Base-by-base conservation (phyloP, 306 rosid genomes). In the Canavalia gladiata region DNA sequence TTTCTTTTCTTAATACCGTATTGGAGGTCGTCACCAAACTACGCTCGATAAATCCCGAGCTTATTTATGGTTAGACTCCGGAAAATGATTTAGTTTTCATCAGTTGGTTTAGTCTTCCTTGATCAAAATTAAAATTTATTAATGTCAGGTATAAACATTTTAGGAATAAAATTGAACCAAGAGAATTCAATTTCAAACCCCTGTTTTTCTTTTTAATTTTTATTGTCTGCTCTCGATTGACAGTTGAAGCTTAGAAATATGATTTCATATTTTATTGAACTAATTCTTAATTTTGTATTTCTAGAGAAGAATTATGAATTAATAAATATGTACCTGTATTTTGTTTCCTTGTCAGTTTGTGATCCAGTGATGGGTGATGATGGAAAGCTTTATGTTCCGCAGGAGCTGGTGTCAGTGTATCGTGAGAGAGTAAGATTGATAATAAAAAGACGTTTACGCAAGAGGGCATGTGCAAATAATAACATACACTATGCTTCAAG, bases 301-400 rank as follows among this genome's bases (percentile, higher is more conserved):
- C 57, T 65, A 39, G 30, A 57, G 28, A 54, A 9, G 30, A 49
- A 39, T 46, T 59, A 28, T 59, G 25, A 18, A 18, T 18, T 13
- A n/a, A 63, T 57, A 55, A n/a, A 58, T 71, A 5, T 35, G 42
- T 68, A 37, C 68, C 57, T 82, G 50, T 42, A 46, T 76, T 76
- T 74, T 86, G 35, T 77, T 34, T 78, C 66, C 39, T 72, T 84
- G 80, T 68, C 75, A 94, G 98, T 94, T 28, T 94, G 98, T 85
- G 98, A 94, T 92, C 98, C 96, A 55, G 98, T 94, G 84, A 69
- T 92, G 97, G 98, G 98, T 70, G 98, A 92, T 78, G 96, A 90
- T 86, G 98, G 97, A 75, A 94, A 89, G 87, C 90, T 94, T 45
- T 92, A 92, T 85, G 94, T 94, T 70, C 95, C 98, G 62, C 71